Conservation (phyloP, 176 grass and related monocot genomes). For the Carex cristatella region DNA sequence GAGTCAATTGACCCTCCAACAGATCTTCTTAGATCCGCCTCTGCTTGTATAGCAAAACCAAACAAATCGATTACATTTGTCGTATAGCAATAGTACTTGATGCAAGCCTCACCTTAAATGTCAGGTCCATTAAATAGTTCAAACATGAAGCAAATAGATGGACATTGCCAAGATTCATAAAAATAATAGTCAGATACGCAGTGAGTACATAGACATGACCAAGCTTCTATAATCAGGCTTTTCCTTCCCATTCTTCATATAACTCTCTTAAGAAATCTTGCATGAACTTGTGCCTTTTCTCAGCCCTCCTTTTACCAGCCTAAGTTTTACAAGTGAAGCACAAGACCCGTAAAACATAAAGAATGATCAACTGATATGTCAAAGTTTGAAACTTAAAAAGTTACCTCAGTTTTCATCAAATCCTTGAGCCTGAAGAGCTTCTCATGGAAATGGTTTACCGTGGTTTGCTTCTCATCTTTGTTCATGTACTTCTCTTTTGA, state of each 20-base stretch:
- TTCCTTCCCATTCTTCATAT: conserved; percentile 79
- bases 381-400: conserved; percentile 3
- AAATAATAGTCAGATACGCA: background rate
- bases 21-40: too few relatives aligned
- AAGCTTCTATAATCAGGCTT: conserved; percentile 37
- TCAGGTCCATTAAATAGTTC: background rate
- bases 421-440: conserved; percentile 92
- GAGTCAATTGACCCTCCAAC: too few relatives aligned
- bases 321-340: conserved; percentile 10
- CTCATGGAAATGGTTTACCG: conserved; percentile 94
- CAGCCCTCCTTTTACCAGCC: conserved; percentile 83
- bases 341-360: background rate
- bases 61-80: too few relatives aligned
- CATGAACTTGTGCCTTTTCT: conserved; percentile 79
- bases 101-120: too few relatives aligned
- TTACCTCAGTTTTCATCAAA: conserved; percentile 96
- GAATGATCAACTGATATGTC: background rate
- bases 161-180: background rate
- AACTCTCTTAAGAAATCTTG: conserved; percentile 80
- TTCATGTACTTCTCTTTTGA: conserved; percentile 78
- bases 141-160: background rate
- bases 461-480: conserved; percentile 78
- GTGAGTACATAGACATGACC: background rate
- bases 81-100: too few relatives aligned
- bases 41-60: too few relatives aligned